These are phyloP conservation scores for Pinus tabuliformis DNA, from an alignment of 75 land plant species.

Conservation along the genomic window DNA sequence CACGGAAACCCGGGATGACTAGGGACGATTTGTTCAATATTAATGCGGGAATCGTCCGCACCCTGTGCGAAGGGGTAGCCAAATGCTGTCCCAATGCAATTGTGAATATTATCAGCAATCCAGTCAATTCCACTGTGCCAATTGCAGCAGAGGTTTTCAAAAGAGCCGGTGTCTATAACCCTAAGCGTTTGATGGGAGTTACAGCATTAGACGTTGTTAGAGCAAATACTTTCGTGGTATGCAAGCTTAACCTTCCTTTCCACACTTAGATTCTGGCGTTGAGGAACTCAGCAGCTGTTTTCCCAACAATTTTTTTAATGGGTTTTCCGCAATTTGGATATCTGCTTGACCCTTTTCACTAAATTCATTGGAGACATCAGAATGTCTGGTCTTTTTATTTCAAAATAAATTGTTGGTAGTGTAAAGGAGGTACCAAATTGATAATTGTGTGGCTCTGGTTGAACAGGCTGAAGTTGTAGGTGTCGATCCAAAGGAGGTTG, in stretches of 20 bases:
- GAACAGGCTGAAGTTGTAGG: constrained; percentile 96
- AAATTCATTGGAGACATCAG: too few species aligned
- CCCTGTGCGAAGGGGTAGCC: constrained; percentile 88
- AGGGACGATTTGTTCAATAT: constrained; percentile 97
- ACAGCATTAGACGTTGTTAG: constrained; percentile 97
- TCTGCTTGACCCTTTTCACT: too few species aligned
- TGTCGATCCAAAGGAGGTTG: constrained; percentile 79
- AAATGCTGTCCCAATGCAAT: constrained; percentile 90
- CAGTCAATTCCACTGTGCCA: constrained; percentile 98
- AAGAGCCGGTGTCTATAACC: constrained; percentile 87
- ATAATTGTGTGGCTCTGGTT: constrained; percentile 12
- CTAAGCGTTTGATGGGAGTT: constrained; percentile 90
- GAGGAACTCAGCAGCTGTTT: too few species aligned
- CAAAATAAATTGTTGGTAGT: too few species aligned
- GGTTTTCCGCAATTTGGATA: too few species aligned
- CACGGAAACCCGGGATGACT: constrained; percentile 99
- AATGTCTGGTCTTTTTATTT: too few species aligned
- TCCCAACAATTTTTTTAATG: too few species aligned
- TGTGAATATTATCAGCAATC: constrained; percentile 95
- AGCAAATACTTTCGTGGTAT: constrained; percentile 94
- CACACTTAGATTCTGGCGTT: too few species aligned
- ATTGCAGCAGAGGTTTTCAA: constrained; percentile 99
- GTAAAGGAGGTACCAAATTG: too few species aligned
- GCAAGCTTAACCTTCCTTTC: too few species aligned
- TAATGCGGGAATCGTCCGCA: constrained; percentile 97